These are phyloP conservation scores for Cryphonectria parasitica DNA, from an alignment of 2,329 filamentous ascomycete genomes.

Conservation along the genomic window DNA sequence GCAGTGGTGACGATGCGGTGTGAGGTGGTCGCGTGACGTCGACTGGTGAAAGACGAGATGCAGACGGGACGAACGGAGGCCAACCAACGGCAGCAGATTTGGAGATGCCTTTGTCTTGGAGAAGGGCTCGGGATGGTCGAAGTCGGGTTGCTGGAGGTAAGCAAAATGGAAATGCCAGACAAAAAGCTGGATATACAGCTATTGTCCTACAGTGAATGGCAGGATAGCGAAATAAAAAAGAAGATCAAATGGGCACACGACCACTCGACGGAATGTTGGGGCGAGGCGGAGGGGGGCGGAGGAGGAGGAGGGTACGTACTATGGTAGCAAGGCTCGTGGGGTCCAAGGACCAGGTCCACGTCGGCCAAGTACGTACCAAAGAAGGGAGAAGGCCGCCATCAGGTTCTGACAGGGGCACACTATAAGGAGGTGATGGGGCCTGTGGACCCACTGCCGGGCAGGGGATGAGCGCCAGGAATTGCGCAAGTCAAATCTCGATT, in stretches of 20 bases:
- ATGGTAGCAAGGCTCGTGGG: neutral
- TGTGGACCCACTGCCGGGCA: neutral
- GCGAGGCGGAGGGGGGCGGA: neutral
- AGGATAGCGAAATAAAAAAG: neutral
- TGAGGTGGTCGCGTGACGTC: constrained; percentile 1
- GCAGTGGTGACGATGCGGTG: neutral
- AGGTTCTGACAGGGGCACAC: neutral
- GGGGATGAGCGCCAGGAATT: neutral
- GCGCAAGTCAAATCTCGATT: constrained; percentile 3
- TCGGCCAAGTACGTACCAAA: neutral
- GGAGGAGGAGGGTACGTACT: neutral
- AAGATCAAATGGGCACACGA: constrained; percentile 3
- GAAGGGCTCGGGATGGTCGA: neutral
- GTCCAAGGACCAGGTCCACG: neutral
- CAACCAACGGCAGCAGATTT: neutral
- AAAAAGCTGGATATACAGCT: neutral
- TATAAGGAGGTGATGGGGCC: neutral
- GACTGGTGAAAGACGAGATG: neutral
- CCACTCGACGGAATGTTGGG: neutral
- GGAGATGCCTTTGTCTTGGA: neutral
- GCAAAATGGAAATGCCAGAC: neutral
- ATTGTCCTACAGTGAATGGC: neutral
- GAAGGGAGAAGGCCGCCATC: neutral
- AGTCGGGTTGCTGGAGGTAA: neutral
- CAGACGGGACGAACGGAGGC: neutral